Base-by-base conservation (phyloP, 345 rosid species). In the Kernera saxatilis region DNA sequence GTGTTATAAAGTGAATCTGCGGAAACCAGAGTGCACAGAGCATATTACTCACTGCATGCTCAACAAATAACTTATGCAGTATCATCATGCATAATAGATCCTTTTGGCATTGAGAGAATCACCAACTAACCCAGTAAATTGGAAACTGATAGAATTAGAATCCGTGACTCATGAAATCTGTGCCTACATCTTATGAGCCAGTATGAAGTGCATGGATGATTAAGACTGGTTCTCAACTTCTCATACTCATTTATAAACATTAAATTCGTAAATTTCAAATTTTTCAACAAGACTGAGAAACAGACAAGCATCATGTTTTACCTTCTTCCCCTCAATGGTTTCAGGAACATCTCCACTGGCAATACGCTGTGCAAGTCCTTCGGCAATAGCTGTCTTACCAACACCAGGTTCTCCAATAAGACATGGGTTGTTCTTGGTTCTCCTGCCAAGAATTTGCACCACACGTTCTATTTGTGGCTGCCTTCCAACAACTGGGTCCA, bases 321-420 rank as follows among this genome's bases (percentile, higher is more conserved):
- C 98, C 98, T 91, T 94, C 86, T 94, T 94, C 54, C 99, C 84
- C 70, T 91, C 96, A 74, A 94, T 91, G 57, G 99, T 94, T 57
- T 91, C 99, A 45, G 99, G 99, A 84, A 88, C 98, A 78, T 94
- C 99, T 71, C 96, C 96, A 69, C 71, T 88, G 27, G 96, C 83
- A 69, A 94, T 94, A 17, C 97, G 86, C 49, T 91, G 99, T 17
- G 99, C 99, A 78, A 91, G 97, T 73, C 99, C 99, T 84, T 91
- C 99, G 1, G 99, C 99, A 82, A 94, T 94, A 65, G 99, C 98
- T 54, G 99, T 94, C 84, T 94, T 94, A 46, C 99, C 99, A 46
- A 94, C 99, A 46, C 99, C 99, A 74, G 99, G 99, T 80, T 94
- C 99, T 82, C 99, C 99, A 68, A 91, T 89, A 74, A 94, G 99